A percentile compares a stretch with the other conserved stretches of the same genome.
Conservation (phyloP, 805 yeast genomes). For the Myxozyma melibiosi region DNA sequence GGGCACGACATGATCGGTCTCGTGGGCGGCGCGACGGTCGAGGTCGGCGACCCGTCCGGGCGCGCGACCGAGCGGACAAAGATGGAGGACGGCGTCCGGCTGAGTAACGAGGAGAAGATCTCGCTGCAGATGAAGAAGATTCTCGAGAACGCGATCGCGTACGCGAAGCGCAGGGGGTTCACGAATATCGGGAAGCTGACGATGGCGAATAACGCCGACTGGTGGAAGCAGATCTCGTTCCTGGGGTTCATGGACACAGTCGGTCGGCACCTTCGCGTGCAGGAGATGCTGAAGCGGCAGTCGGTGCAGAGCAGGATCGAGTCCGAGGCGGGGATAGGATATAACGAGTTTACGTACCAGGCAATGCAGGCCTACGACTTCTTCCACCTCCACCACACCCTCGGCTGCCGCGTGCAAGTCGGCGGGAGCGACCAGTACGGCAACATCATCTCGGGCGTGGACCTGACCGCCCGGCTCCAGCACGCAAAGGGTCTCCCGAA, state of each 20-base stretch:
- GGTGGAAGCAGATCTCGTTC: conserved; percentile 84
- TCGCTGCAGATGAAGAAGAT: conserved; percentile 63
- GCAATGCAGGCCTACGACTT: conserved; percentile 92
- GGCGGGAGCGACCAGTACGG: conserved; percentile 99
- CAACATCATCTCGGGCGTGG: conserved; percentile 93
- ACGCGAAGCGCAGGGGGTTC: conserved; percentile 56
- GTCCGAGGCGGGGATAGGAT: conserved; percentile 79
- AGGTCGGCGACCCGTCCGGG: conserved; percentile 97
- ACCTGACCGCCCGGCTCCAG: conserved; percentile 67
- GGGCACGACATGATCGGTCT: conserved; percentile 81
- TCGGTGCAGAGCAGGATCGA: conserved; percentile 75
- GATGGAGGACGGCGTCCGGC: conserved; percentile 56
- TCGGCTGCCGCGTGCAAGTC: conserved; percentile 67
- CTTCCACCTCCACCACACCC: conserved; percentile 67
- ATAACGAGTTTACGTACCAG: conserved; percentile 92
- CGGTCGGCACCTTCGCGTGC: conserved; percentile 78
- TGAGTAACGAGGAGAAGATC: conserved; percentile 61
- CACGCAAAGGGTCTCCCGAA: conserved; percentile 28
- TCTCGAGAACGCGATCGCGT: conserved; percentile 60
- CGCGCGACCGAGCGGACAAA: conserved; percentile 70
- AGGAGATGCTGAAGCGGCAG: conserved; percentile 86
- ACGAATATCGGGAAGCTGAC: conserved; percentile 46
- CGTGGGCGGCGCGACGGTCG: conserved; percentile 95
- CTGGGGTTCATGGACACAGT: conserved; percentile 73
- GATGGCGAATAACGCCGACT: conserved; percentile 66